Percentiles rank a stretch among this genome's conserved stretches.
These are phyloP conservation scores for Starmerella geochares DNA, from an alignment of 805 yeast genomes.

Conservation along the genomic window DNA sequence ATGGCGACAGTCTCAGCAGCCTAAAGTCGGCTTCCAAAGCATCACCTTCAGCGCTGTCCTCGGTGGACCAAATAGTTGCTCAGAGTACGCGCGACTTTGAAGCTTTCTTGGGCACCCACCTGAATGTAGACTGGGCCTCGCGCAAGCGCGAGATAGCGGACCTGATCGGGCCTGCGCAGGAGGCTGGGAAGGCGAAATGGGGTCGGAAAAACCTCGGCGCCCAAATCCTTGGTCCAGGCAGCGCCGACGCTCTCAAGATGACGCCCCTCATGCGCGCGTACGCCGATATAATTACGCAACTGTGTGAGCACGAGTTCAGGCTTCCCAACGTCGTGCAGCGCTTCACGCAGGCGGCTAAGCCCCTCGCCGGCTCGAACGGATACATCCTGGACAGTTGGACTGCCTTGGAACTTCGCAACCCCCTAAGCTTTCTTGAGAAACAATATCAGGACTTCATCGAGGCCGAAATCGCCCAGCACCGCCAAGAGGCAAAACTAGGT, in stretches of 20 bases:
- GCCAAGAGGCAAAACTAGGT: conserved; percentile 41
- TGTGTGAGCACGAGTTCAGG: conserved; percentile 14
- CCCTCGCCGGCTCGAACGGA: background rate
- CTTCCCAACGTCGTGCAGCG: conserved; percentile 15
- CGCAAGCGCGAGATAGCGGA: conserved; percentile 65
- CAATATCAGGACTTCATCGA: conserved; percentile 74
- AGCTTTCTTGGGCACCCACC: conserved; percentile 55
- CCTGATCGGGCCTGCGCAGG: conserved; percentile 42
- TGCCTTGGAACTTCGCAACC: conserved; percentile 17
- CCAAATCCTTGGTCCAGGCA: conserved; percentile 13
- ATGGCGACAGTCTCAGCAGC: conserved; percentile 35
- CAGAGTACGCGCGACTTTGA: conserved; percentile 79
- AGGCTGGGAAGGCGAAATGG: background rate
- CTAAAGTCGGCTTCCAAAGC: conserved; percentile 51
- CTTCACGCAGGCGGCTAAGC: conserved; percentile 10
- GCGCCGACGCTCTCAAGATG: conserved; percentile 7
- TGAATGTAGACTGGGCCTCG: conserved; percentile 74
- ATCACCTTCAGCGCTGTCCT: conserved; percentile 46
- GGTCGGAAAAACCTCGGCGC: conserved; percentile 1
- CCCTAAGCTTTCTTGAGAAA: conserved; percentile 45
- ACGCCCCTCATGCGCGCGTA: conserved; percentile 19
- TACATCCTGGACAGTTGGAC: conserved; percentile 21
- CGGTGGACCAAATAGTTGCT: conserved; percentile 63
- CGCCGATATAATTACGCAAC: conserved; percentile 14
- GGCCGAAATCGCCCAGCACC: conserved; percentile 45